Evolutionary conservation across 176 grass and related monocot genomes (phyloP), one percentile per base, ranked within the genome.

Genomic region (Pontederia paniculata): DNA sequence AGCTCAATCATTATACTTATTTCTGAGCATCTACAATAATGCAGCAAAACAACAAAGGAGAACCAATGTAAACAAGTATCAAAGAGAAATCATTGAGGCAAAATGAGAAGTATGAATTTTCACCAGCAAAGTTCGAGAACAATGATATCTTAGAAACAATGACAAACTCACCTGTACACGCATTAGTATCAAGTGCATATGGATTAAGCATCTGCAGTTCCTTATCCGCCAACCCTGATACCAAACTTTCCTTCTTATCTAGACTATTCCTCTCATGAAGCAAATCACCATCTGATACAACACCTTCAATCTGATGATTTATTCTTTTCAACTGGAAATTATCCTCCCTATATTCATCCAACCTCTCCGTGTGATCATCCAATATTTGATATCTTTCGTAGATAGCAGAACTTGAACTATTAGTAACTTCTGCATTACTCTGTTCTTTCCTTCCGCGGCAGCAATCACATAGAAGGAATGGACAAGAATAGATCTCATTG

Each of bases 311-410:
- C 15, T 52, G 46, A 25, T 12, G 31, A 62, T 45, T 1, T 15
- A 52, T 53, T 45, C 70, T 76, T 65, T 67, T 80, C 21, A 76
- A 72, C 54, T 73, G 70, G 68, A 82, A 68, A 25, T 49, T 75
- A 21, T 79, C 66, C 73, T 55, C 51, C 12, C 58, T 58, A 65
- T 58, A 88, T 50, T 99, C 83, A 77, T 82, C 83, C n/a, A 88
- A 67, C 69, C 77, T 75, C 66, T 99, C 94, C 0, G 87, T 88
- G 45, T 86, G 79, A 48, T 99, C 94, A 81, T 88, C 83, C 62
- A 85, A 82, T 79, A 99, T 85, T 62, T 85, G 79, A 67, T 99
- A 99, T 56, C 83, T 84, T 51, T 80, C 87, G 44, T 99, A 93
- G 25, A 99, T 69, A 2, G 80, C 57, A 4, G 67, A 83, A 73